phyloP scores from a whole-genome alignment of 352 stramenopile genomes.

The Phytophthora hibernalis region DNA sequence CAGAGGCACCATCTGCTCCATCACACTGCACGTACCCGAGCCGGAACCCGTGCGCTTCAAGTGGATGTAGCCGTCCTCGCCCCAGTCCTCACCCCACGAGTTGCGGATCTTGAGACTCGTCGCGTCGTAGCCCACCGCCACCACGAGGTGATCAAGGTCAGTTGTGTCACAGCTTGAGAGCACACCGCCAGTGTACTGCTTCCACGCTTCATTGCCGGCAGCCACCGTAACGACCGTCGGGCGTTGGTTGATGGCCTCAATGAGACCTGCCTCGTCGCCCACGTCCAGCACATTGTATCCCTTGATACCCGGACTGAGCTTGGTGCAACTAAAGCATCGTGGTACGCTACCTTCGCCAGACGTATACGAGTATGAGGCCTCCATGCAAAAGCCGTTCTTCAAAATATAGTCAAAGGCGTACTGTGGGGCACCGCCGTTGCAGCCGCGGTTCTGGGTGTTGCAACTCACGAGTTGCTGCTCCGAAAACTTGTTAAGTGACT shows the following conservation, averaged over 20 bases:
- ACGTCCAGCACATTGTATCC: conserved; percentile 64
- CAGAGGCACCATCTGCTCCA: conserved; percentile 50
- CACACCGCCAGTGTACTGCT: conserved; percentile 96
- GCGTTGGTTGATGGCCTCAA: conserved; percentile 86
- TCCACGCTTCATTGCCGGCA: conserved; percentile 92
- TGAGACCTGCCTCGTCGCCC: conserved; percentile 68
- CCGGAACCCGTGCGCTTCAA: conserved; percentile 71
- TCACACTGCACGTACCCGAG: conserved; percentile 54
- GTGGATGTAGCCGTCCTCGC: conserved; percentile 93
- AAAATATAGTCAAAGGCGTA: conserved; percentile 92
- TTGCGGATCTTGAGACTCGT: conserved; percentile 95
- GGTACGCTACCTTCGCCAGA: conserved; percentile 14
- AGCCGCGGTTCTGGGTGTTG: conserved; percentile 82
- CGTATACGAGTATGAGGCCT: conserved; percentile 49
- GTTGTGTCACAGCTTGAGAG: conserved; percentile 68
- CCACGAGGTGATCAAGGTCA: conserved; percentile 95
- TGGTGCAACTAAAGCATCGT: conserved; percentile 32
- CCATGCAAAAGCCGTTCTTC: conserved; percentile 69
- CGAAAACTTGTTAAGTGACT: conserved; percentile 74
- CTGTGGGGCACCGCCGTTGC: conserved; percentile 86
- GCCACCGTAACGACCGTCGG: conserved; percentile 94
- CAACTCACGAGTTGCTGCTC: conserved; percentile 93
- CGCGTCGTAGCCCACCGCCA: conserved; percentile 94
- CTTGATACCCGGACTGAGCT: conserved; percentile 24
- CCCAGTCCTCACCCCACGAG: conserved; percentile 94